Evolutionary conservation across 2,329 filamentous ascomycete species (phyloP).

Genomic region (Penicillium rolfsii): DNA sequence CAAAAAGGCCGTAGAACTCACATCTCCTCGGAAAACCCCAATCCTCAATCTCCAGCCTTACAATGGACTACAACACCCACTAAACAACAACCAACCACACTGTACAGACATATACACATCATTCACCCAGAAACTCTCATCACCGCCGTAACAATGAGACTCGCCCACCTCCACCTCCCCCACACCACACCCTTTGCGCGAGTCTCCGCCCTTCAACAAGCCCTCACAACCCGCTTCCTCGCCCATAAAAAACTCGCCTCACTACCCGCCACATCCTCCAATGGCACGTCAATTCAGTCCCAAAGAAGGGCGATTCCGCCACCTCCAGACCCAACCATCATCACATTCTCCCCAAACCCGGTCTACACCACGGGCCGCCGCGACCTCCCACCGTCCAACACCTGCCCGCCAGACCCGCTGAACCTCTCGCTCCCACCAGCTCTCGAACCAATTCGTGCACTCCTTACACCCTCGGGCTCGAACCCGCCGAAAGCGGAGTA

Average conservation of each 20-base stretch:
- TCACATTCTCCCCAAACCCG: conserved; percentile 80
- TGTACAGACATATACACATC: neutral
- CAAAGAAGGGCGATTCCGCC: conserved; percentile 31
- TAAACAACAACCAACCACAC: neutral
- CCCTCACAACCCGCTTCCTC: conserved; percentile 61
- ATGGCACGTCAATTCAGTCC: conserved; percentile 4
- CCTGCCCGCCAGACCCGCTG: conserved; percentile 38
- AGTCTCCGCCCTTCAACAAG: conserved; percentile 60
- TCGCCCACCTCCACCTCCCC: conserved; percentile 65
- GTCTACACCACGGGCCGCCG: conserved; percentile 91
- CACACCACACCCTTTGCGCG: conserved; percentile 58
- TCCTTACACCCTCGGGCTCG: conserved; percentile 31
- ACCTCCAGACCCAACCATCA: conserved; percentile 68
- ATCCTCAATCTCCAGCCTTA: conserved; percentile 5
- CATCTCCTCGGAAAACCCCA: conserved; percentile 28
- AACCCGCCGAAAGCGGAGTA: conserved; percentile 60
- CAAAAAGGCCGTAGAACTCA: conserved; percentile 13
- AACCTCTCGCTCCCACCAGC: conserved; percentile 44
- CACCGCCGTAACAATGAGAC: conserved; percentile 46
- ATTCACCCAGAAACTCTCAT: neutral
- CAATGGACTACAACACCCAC: conserved; percentile 4
- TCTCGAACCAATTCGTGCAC: conserved; percentile 43
- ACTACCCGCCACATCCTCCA: conserved; percentile 25
- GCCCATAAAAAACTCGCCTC: conserved; percentile 58
- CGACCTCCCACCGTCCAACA: conserved; percentile 58